These are phyloP conservation scores for Debaryomycetaceae sp. DNA, from an alignment of 1,139 yeast species.

Conservation along the genomic window DNA sequence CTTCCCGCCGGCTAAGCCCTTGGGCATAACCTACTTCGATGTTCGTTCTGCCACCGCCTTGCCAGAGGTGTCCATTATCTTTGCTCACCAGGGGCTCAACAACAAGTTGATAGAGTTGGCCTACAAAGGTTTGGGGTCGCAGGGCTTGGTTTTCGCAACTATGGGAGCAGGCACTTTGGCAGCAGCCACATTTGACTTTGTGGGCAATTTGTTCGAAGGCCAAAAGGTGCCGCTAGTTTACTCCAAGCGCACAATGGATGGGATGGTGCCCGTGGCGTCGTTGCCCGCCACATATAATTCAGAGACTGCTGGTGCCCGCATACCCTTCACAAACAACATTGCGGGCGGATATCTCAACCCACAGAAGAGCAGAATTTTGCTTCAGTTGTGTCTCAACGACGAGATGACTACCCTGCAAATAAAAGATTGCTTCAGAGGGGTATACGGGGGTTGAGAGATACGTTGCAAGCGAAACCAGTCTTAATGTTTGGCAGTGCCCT, in stretches of 20 bases:
- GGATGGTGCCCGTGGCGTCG: slow-evolving; percentile 41
- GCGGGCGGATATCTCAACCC: slow-evolving; percentile 70
- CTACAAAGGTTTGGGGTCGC: slow-evolving; percentile 35
- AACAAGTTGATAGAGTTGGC: slow-evolving; percentile 43
- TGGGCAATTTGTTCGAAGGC: slow-evolving; percentile 25
- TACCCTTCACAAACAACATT: slow-evolving; percentile 39
- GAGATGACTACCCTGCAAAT: slow-evolving; percentile 37
- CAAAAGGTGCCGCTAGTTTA: slow-evolving; percentile 52
- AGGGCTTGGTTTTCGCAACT: slow-evolving; percentile 61
- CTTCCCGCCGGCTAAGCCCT: slow-evolving; percentile 59
- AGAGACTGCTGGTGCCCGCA: slow-evolving; percentile 9
- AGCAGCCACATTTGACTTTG: slow-evolving; percentile 41
- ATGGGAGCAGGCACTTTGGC: slow-evolving; percentile 71
- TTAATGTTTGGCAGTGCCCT: too few species aligned
- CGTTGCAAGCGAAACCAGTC: too few species aligned
- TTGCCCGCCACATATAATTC: slow-evolving; percentile 20
- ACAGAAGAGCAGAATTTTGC: slow-evolving; percentile 57
- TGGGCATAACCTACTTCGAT: slow-evolving; percentile 44
- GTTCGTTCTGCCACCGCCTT: slow-evolving; percentile 18
- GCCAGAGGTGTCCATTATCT: slow-evolving; percentile 49
- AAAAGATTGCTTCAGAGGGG: slow-evolving; percentile 44
- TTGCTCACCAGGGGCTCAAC: slow-evolving; percentile 60
- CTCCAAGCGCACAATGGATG: slow-evolving; percentile 64
- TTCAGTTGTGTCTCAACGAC: slow-evolving; percentile 53
- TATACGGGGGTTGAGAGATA: slow-evolving; percentile 16